Base-by-base conservation (phyloP, 495 filamentous ascomycete species). In the Rusavskia elegans region DNA sequence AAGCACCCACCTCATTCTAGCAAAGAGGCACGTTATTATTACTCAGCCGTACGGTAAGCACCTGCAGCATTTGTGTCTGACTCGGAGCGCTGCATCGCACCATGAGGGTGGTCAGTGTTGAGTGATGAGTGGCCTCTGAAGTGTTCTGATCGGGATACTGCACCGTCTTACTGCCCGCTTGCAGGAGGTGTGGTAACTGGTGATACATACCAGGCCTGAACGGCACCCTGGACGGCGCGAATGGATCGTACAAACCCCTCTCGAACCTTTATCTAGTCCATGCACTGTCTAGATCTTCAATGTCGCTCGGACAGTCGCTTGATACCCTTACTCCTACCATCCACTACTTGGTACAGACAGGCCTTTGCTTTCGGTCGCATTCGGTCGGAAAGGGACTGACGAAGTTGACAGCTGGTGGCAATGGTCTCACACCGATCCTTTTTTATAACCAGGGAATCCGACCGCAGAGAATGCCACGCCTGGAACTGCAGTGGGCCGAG, bases 31-130 rank as follows among this genome's bases (percentile, higher is more conserved):
- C 45, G n/a, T n/a, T n/a, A n/a, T n/a, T n/a, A 29, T 42, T 50
- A 48, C 36, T 54, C 53, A 54, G 53, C 53, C 39, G 13, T 50
- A 50, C 25, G 10, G 45, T 20, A 48, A 53, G 42, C 32, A 29
- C 23, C 30, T 35, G 32, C 32, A 14, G 32, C 32, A 7, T 11
- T n/a, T 35, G 32, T 35, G 32, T 35, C 32, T 11, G 9, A 10
- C 13, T 35, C 32, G 8, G 10, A 11, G 2, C 9, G 8, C 9
- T 11, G 32, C 32, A 16, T 3, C 19, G 23, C 19, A 46, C 6
- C 8, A 29, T 17, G 23, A 9, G 21, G 20, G 44, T 46, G 20
- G 21, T 46, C 44, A 29, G 21, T 21, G 44, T 1, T 3, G 8
- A 19, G 40, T 42, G n/a, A 9, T 14, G 8, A 17, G 40, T 19